Conservation (phyloP, 345 rosid species). For the Brassica rapa region DNA sequence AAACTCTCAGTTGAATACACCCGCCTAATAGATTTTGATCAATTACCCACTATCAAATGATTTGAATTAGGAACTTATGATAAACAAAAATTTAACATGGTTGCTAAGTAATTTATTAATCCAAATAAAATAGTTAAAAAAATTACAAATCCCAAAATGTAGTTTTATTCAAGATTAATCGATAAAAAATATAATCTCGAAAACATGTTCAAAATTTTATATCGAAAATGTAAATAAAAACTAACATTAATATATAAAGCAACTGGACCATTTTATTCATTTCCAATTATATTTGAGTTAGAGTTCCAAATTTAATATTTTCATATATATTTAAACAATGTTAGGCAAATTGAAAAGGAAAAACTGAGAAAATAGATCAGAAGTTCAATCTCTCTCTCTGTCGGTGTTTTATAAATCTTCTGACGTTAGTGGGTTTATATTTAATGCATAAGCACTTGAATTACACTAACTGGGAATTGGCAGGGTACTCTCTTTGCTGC, state of each 20-base stretch:
- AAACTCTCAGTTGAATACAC: no score
- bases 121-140: background rate
- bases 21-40: background rate
- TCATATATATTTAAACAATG: background rate
- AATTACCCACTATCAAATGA: background rate
- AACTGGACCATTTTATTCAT: background rate
- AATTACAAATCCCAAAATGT: background rate
- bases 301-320: background rate
- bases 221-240: background rate
- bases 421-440: constrained; percentile 26
- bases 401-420: constrained; percentile 28
- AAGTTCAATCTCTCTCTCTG: constrained; percentile 24
- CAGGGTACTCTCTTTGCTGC: constrained; percentile 34
- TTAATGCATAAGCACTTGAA: constrained; percentile 41
- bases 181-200: background rate
- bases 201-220: background rate
- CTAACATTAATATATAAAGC: background rate
- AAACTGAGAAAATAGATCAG: background rate
- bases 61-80: background rate
- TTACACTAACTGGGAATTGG: constrained; percentile 39
- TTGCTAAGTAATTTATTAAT: background rate
- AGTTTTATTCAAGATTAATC: background rate
- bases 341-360: background rate
- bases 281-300: background rate
- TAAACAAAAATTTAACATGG: background rate